Evolutionary conservation across 2,329 filamentous ascomycete genomes (phyloP), one percentile per base, ranked within the genome.

Genomic region (Phaeomoniella chlamydospora): DNA sequence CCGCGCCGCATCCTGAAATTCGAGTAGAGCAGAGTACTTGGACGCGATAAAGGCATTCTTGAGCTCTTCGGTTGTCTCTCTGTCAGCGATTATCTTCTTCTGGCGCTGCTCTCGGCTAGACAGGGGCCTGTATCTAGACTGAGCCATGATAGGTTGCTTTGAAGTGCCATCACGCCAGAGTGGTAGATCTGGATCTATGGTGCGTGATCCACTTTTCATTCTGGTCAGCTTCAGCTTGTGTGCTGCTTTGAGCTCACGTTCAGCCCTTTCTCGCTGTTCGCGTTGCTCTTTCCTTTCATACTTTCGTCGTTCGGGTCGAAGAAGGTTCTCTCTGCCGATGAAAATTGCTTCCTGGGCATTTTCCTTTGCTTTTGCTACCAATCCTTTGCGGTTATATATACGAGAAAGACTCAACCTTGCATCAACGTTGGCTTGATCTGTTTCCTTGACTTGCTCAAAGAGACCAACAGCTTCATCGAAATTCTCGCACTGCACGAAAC

Each of bases 341-440:
- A 73, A 66, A 45, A 88, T 70, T 5, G 83, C 77, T 52, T 92
- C 80, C 19, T 79, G 80, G 34, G 83, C 74, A 35, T 86, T 72
- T 40, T 80, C 76, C 39, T 86, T 72, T 1, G 86, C 86, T 48
- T 84, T 75, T 48, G 86, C 80, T 15, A 72, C 75, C 58, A 79
- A 74, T 42, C 77, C 77, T 31, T 71, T 70, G 43, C 70, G 74
- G 52, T 92, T 84, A 49, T 92, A 94, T 55, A 94, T 74, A 48
- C 81, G 86, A 10, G 84, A 84, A 6, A 94, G 65, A 47, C 84
- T 74, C 18, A 82, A 74, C 29, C 84, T 77, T 29, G 84, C 82
- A 42, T 86, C 78, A 33, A 88, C 75, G 39, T 80, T 77, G 29
- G 74, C 65, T 31, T 76, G 64, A 42, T 92, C 80, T 40, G 75